Base-by-base conservation (phyloP, 2,329 filamentous ascomycete genomes). In the Pseudocercospora musae region DNA sequence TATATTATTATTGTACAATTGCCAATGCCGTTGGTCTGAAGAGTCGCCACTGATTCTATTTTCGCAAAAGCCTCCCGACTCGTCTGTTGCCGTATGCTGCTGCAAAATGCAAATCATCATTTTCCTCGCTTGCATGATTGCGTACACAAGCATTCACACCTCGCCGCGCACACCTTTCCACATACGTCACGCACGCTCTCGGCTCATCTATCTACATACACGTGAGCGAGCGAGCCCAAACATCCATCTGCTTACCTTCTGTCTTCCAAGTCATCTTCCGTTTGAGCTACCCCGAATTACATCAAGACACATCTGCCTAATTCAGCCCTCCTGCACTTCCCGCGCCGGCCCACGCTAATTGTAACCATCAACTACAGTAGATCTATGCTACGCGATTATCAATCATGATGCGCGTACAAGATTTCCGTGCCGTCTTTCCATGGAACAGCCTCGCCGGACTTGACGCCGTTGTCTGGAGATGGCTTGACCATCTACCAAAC, bases 41-140 rank as follows among this genome's bases (percentile, higher is more conserved):
- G n/a, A n/a, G n/a, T n/a, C 48, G 48, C 48, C 48, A 52, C 48
- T n/a, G 25, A 25, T 52, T 52, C 48, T 52, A 52, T 52, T 52
- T 25, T 15, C 15, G 25, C 6, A 23, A 52, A 29, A 29, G 8
- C 3, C 13, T 52, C 18, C 48, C 48, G 48, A 52, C 25, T 52
- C 21, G 25, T 52, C 9, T 4, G 46, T n/a, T n/a, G n/a, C n/a
- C n/a, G 13, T n/a, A 13, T 27, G 9, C 21, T 29, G n/a, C n/a
- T n/a, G n/a, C n/a, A n/a, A n/a, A n/a, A n/a, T n/a, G 48, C 3
- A 15, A 27, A 52, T 52, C 48, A 29, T 25, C 21, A 52, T 52
- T 1, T 13, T 27, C n/a, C 8, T 33, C 31, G 31, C 15, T 33
- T 5, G 31, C 13, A 33, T 1, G 13, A 4, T 33, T 33, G 11